Percentiles rank a stretch among this genome's conserved stretches.
phyloP scores from a whole-genome alignment of 192 early-diverging fungal genomes.

The Linnemannia exigua region DNA sequence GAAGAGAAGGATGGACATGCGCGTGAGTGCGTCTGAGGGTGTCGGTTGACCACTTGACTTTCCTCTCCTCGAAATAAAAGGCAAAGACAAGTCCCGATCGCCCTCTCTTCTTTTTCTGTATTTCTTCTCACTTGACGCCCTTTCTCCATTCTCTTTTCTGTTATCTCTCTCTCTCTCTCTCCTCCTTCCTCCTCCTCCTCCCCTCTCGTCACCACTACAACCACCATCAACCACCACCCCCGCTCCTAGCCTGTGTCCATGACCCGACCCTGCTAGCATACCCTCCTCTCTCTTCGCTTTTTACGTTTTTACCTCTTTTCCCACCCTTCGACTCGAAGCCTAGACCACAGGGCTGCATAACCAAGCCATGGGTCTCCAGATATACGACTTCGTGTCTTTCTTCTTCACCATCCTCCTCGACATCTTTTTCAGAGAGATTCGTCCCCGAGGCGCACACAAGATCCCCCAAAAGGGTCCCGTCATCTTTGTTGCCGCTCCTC shows the following conservation, averaged over 20 bases:
- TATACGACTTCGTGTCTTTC: slow-evolving; percentile 75
- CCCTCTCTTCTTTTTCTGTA: not conserved
- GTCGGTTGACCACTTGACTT: not conserved
- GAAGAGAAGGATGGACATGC: not conserved
- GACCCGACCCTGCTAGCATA: not conserved
- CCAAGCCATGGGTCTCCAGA: slow-evolving; percentile 41
- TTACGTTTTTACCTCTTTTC: not conserved
- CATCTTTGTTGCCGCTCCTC: slow-evolving; percentile 90
- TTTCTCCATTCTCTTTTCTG: not conserved
- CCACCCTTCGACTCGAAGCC: not conserved
- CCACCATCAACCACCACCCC: not conserved
- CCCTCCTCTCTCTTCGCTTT: not conserved
- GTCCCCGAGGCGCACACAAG: slow-evolving; percentile 82
- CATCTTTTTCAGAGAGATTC: slow-evolving; percentile 92
- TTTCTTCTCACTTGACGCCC: not conserved
- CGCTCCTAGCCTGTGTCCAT: not conserved
- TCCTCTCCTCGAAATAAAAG: not conserved
- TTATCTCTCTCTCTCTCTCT: not conserved
- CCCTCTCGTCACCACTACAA: not conserved
- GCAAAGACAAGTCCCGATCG: not conserved
- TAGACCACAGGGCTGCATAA: not conserved
- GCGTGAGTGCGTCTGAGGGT: not conserved
- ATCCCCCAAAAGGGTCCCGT: slow-evolving; percentile 89
- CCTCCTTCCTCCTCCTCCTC: not conserved
- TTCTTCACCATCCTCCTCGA: slow-evolving; percentile 76